Percentiles rank a stretch among this genome's conserved stretches.
Evolutionary conservation across 208 protist species (phyloP).

Genomic region (Wallacemonas collosoma): DNA sequence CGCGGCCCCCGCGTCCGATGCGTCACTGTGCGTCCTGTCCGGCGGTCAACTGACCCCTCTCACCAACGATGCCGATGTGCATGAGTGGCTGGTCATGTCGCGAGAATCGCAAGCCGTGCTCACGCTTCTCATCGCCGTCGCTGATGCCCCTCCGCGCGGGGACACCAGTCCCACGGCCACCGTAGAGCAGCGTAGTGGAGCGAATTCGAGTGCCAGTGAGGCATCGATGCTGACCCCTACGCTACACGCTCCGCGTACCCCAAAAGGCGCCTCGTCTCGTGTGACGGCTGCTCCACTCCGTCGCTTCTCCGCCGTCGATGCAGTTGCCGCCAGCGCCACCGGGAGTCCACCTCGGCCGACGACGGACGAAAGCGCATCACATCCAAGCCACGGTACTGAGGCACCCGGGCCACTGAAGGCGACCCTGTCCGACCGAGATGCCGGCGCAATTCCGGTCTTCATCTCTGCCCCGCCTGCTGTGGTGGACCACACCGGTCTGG

Average conservation of each 20-base stretch:
- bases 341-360: slow-evolving; percentile 28
- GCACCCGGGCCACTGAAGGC: not conserved
- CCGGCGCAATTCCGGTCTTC: slow-evolving; percentile 14
- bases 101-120: slow-evolving; percentile 29
- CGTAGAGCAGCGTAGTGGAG: no score
- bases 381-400: not conserved
- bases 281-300: not conserved
- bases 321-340: not conserved
- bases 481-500: slow-evolving; percentile 15
- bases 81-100: slow-evolving; percentile 49
- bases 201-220: slow-evolving; percentile 12
- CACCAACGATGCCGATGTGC: slow-evolving; percentile 30
- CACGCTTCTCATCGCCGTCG: slow-evolving; percentile 13
- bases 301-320: slow-evolving; percentile 16
- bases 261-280: slow-evolving; percentile 4
- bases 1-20: not conserved
- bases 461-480: not conserved
- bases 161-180: no score
- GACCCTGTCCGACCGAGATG: slow-evolving; percentile 18
- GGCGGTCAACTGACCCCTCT: slow-evolving; percentile 28
- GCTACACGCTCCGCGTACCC: not conserved
- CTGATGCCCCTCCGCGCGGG: not conserved
- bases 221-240: not conserved
- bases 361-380: slow-evolving; percentile 1
- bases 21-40: slow-evolving; percentile 26